Evolutionary conservation across 2,329 filamentous ascomycete genomes (phyloP).

Genomic region (Aspergillus candidus): DNA sequence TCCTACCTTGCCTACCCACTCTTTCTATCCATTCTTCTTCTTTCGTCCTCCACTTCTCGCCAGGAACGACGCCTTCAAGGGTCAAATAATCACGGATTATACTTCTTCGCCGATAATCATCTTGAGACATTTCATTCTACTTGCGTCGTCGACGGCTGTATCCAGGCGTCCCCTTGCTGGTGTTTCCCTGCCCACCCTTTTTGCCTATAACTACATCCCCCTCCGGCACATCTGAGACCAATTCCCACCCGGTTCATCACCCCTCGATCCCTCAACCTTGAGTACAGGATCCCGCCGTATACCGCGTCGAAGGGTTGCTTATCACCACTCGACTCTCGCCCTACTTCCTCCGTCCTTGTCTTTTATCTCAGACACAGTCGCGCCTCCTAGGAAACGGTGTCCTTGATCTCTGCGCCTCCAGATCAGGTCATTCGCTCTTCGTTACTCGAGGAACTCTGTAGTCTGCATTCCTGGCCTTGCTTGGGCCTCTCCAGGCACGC

Average conservation of each 20-base stretch:
- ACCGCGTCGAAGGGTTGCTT: slow-evolving; percentile 14
- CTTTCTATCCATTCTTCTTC: too few species aligned
- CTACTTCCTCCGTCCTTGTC: slow-evolving; percentile 9
- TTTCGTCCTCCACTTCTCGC: too few species aligned
- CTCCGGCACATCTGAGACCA: slow-evolving; percentile 17
- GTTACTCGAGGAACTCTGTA: slow-evolving; percentile 34
- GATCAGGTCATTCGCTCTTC: slow-evolving; percentile 14
- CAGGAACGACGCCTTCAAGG: too few species aligned
- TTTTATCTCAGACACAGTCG: slow-evolving; percentile 17
- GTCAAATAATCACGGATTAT: slow-evolving; percentile 2
- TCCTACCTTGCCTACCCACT: too few species aligned
- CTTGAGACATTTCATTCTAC: slow-evolving; percentile 16
- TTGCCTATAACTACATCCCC: slow-evolving; percentile 17
- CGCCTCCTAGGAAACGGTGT: slow-evolving; percentile 15
- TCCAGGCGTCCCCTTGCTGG: slow-evolving; percentile 17
- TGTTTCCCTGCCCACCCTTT: slow-evolving; percentile 4
- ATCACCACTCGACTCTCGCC: slow-evolving; percentile 8
- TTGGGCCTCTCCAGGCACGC: slow-evolving; percentile 31
- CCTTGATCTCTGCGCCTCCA: not conserved
- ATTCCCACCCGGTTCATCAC: not conserved
- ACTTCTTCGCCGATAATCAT: slow-evolving; percentile 7
- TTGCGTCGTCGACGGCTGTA: slow-evolving; percentile 11
- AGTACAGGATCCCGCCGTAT: slow-evolving; percentile 3
- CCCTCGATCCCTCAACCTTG: slow-evolving; percentile 3
- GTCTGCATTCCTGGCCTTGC: slow-evolving; percentile 39